Evolutionary conservation across 2,329 filamentous ascomycete genomes (phyloP).

Genomic region (Trichoderma sp.): DNA sequence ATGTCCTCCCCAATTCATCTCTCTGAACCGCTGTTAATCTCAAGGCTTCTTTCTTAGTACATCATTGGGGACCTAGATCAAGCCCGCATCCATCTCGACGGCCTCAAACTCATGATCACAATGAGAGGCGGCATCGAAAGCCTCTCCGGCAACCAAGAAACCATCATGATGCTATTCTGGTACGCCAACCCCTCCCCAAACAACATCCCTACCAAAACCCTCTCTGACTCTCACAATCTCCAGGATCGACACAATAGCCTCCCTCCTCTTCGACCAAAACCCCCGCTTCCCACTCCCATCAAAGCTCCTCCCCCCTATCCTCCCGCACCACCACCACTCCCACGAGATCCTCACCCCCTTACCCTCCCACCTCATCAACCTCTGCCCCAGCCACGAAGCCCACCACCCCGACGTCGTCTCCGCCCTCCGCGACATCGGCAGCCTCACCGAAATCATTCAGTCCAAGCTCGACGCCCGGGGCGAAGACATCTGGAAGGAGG

Average conservation of each 20-base stretch:
- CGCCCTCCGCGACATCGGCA: not conserved
- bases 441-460: constrained; percentile 1
- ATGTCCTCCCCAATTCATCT: not conserved
- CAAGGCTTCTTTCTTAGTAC: not conserved
- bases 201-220: not conserved
- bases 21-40: not conserved
- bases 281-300: constrained; percentile 20
- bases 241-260: constrained; percentile 21
- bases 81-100: constrained; percentile 15
- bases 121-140: constrained; percentile 23
- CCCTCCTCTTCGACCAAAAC: constrained; percentile 13
- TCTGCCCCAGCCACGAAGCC: not conserved
- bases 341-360: not conserved
- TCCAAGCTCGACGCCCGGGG: constrained; percentile 1
- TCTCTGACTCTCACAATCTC: not conserved
- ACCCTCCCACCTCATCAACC: not conserved
- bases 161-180: constrained; percentile 21
- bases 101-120: constrained; percentile 15
- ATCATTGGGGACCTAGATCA: constrained; percentile 14
- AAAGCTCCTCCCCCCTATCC: not conserved
- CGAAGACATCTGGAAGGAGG: constrained; percentile 17
- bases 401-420: constrained; percentile 7
- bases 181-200: not conserved
- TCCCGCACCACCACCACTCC: not conserved
- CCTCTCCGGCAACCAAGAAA: not conserved